These are phyloP conservation scores for Globisporangium nagaii DNA, from an alignment of 352 stramenopile genomes.

Conservation along the genomic window DNA sequence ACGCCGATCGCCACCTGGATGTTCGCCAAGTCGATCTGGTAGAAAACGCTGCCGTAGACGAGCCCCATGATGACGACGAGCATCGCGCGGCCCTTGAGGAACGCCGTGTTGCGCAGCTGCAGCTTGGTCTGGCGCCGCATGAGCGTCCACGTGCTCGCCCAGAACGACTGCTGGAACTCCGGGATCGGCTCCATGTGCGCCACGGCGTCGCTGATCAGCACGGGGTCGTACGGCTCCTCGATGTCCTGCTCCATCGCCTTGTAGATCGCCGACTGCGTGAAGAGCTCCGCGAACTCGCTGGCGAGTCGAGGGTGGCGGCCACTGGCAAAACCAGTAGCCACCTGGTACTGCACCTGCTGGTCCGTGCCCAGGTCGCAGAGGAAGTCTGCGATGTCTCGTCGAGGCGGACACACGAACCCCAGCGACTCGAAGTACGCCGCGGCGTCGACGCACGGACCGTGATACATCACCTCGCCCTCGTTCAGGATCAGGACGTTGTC, in stretches of 20 bases:
- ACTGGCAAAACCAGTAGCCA: background rate
- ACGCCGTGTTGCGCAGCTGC: conserved; percentile 51
- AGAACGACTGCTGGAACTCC: conserved; percentile 41
- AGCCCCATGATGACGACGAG: conserved; percentile 49
- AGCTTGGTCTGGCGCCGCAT: conserved; percentile 68
- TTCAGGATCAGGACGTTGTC: conserved; percentile 92
- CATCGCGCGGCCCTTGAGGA: conserved; percentile 39
- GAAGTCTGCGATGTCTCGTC: conserved; percentile 89
- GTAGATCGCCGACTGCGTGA: conserved; percentile 32
- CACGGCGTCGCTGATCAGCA: conserved; percentile 78
- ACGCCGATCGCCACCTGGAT: conserved; percentile 69
- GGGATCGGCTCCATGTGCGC: conserved; percentile 30
- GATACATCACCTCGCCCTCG: conserved; percentile 87
- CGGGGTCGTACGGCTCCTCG: conserved; percentile 87
- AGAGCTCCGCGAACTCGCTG: conserved; percentile 42
- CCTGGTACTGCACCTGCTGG: conserved; percentile 34
- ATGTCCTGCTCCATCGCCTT: conserved; percentile 61
- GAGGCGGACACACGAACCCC: conserved; percentile 47
- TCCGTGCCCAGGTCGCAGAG: conserved; percentile 62
- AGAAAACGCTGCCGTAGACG: conserved; percentile 49
- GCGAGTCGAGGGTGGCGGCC: conserved; percentile 16
- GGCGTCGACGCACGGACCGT: conserved; percentile 50
- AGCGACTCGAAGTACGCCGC: conserved; percentile 75
- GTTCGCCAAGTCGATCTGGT: conserved; percentile 38
- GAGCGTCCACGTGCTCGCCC: conserved; percentile 32